These are phyloP conservation scores for Sporisorium reilianum DNA, from an alignment of 1,284 basidiomycete genomes.

Conservation along the genomic window DNA sequence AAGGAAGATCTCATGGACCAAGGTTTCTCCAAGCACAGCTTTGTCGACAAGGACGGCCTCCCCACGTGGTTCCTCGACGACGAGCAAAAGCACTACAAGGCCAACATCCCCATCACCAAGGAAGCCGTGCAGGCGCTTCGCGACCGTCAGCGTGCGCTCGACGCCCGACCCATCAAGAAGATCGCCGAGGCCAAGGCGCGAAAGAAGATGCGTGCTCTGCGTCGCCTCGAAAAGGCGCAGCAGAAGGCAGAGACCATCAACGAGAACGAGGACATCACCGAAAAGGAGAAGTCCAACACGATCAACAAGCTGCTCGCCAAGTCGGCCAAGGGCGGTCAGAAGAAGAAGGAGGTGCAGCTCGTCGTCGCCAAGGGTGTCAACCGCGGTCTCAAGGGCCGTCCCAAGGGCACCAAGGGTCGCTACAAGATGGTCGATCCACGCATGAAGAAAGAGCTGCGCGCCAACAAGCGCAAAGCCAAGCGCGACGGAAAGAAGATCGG, in stretches of 20 bases:
- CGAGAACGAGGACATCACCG: slow-evolving; percentile 78
- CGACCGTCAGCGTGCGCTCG: slow-evolving; percentile 90
- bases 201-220: slow-evolving; percentile 90
- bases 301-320: slow-evolving; percentile 88
- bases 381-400: slow-evolving; percentile 89
- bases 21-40: slow-evolving; percentile 89
- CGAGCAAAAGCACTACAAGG: slow-evolving; percentile 90
- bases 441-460: slow-evolving; percentile 68
- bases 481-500: slow-evolving; percentile 66
- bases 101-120: slow-evolving; percentile 95
- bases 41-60: slow-evolving; percentile 89
- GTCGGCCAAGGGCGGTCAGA: slow-evolving; percentile 74
- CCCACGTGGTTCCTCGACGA: slow-evolving; percentile 98
- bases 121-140: slow-evolving; percentile 89
- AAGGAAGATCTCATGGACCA: slow-evolving; percentile 91
- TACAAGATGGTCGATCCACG: slow-evolving; percentile 70
- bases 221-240: slow-evolving; percentile 89
- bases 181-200: slow-evolving; percentile 97
- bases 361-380: slow-evolving; percentile 93
- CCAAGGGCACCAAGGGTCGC: slow-evolving; percentile 89
- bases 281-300: slow-evolving; percentile 91
- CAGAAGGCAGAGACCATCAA: slow-evolving; percentile 97
- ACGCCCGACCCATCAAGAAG: slow-evolving; percentile 99
- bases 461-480: slow-evolving; percentile 63
- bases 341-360: slow-evolving; percentile 83